Conservation (phyloP, 139 green algal species). For the Ettlia oleoabundans region DNA sequence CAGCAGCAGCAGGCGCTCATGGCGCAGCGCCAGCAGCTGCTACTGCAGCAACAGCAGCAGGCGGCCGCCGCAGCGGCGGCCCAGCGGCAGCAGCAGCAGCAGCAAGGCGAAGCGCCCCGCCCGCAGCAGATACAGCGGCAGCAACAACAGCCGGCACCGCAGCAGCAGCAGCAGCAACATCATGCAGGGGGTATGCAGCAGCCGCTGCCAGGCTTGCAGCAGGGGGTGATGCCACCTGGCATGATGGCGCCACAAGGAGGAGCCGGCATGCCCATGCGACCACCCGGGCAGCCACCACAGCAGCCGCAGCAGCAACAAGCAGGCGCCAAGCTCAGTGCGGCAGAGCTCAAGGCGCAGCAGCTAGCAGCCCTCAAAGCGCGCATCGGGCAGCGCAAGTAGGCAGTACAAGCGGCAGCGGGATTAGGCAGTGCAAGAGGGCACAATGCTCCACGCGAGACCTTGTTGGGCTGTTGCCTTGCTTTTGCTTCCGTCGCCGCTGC, state of each 20-base stretch:
- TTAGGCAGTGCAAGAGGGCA: too few relatives aligned
- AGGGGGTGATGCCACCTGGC: not conserved
- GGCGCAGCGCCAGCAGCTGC: slow-evolving; percentile 16
- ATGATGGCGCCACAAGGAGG: not conserved
- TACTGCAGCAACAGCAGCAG: slow-evolving; percentile 24
- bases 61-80: not conserved
- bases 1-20: slow-evolving; percentile 5
- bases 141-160: not conserved
- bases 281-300: not conserved
- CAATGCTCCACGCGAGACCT: too few relatives aligned
- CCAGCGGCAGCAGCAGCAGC: slow-evolving; percentile 15
- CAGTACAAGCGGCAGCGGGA: too few relatives aligned
- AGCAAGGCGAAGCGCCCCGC: not conserved
- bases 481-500: too few relatives aligned
- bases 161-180: slow-evolving; percentile 5
- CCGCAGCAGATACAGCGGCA: slow-evolving; percentile 3
- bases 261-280: not conserved
- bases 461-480: too few relatives aligned
- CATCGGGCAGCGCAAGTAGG: slow-evolving; percentile 10
- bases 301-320: not conserved
- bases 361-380: slow-evolving; percentile 3
- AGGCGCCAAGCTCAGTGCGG: not conserved
- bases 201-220: not conserved
- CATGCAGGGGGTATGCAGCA: too few relatives aligned
- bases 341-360: slow-evolving; percentile 3